A percentile compares a stretch with the other conserved stretches of the same genome.
These are phyloP conservation scores for Rhodosorus marinus DNA, from an alignment of 23 red algal genomes.

Conservation along the genomic window DNA sequence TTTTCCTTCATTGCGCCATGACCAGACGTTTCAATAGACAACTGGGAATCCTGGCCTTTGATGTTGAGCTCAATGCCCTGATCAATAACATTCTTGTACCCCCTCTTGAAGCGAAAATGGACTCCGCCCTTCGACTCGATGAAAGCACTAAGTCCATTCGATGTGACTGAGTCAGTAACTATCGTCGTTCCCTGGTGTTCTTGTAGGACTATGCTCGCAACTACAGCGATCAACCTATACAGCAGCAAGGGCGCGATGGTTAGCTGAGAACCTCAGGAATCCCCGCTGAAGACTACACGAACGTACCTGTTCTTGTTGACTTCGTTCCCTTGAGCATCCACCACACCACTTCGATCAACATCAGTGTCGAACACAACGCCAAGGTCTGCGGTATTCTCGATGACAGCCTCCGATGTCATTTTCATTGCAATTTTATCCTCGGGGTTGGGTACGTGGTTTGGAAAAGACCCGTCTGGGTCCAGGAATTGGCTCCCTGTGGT, in stretches of 20 bases:
- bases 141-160: slow-evolving; percentile 47
- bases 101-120: slow-evolving; percentile 71
- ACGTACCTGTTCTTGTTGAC: slow-evolving; percentile 80
- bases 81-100: slow-evolving; percentile 94
- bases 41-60: slow-evolving; percentile 18
- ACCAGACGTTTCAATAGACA: slow-evolving; percentile 79
- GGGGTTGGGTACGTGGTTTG: slow-evolving; percentile 84
- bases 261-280: too few species aligned
- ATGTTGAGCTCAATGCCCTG: slow-evolving; percentile 64
- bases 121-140: slow-evolving; percentile 47
- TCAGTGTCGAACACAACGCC: slow-evolving; percentile 89
- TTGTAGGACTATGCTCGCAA: slow-evolving; percentile 50
- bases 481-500: slow-evolving; percentile 51
- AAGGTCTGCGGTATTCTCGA: slow-evolving; percentile 28
- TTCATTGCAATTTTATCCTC: slow-evolving; percentile 51
- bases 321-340: slow-evolving; percentile 20
- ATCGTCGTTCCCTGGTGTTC: slow-evolving; percentile 53
- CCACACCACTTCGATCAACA: slow-evolving; percentile 54
- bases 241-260: too few species aligned
- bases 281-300: too few species aligned
- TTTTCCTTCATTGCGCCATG: slow-evolving; percentile 89
- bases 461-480: slow-evolving; percentile 84
- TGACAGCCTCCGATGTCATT: slow-evolving; percentile 18
- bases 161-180: slow-evolving; percentile 73
- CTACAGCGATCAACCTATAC: slow-evolving; percentile 50